Base-by-base conservation (phyloP, 352 stramenopile genomes). In the Phytophthora podocarpi region DNA sequence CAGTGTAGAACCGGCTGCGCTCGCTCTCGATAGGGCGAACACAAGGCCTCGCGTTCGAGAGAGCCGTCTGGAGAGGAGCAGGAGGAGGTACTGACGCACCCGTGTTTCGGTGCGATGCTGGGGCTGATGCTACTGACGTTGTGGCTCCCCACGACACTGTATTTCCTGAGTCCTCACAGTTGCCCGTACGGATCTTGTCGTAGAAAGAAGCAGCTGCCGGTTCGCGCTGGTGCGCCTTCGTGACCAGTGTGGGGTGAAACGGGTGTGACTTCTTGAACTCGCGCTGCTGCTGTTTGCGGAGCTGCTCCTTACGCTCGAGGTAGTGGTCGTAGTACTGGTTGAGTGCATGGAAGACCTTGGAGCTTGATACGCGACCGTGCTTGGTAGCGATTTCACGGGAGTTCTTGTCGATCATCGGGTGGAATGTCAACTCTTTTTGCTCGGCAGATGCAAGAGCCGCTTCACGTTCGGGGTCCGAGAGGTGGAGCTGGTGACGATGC, bases 321-420 rank as follows among this genome's bases (percentile, higher is more conserved):
- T 94, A 92, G 52, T 90, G 82, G 20, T 87, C 74, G 30, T 82
- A 87, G 54, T 92, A 87, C 60, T 91, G 80, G 27, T 89, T 86
- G 8, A 93, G 71, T 6, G 78, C 73, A 9, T 80, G 35, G 47
- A 91, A 92, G 12, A 94, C 80, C 52, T 82, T 89, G 24, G 80
- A 67, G 1, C 67, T 64, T n/a, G 85, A 54, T 6, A 69, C 68
- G 9, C 83, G 80, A 2, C 80, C 80, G 41, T 91, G 78, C 31
- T 90, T 89, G 13, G 68, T 80, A 6, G 72, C 80, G 28, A 91
- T 82, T 40, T 58, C 54, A 35, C 67, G 68, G 15, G 85, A 94
- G 46, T 90, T 89, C 58, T 79, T 84, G 66, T 91, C 76, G 59
- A 94, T 92, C 2, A 62, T 52, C 1, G 85, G 85, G 11, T 59